A percentile compares a stretch with the other conserved stretches of the same genome.
phyloP scores from a whole-genome alignment of 805 yeast species.

The Starmerella stellata region DNA sequence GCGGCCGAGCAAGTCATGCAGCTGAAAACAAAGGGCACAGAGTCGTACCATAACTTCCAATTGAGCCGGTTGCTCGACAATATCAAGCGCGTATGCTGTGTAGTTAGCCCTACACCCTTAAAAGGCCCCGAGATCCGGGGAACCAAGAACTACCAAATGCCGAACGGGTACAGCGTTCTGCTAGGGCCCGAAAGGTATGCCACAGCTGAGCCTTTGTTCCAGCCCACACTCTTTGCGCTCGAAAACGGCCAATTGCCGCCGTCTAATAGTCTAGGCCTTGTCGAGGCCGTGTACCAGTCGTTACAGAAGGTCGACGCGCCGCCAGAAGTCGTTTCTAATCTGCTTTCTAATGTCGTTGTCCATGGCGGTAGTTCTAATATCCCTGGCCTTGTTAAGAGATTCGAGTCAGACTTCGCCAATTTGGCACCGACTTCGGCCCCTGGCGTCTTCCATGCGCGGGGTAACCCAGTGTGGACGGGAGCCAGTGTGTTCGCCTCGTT shows the following conservation, averaged over 20 bases:
- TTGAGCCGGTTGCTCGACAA: constrained; percentile 43
- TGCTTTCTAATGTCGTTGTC: constrained; percentile 72
- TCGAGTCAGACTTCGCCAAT: constrained; percentile 49
- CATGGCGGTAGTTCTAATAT: constrained; percentile 70
- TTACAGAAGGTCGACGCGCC: constrained; percentile 33
- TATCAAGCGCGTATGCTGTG: constrained; percentile 41
- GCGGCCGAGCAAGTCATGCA: constrained; percentile 1
- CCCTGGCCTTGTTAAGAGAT: constrained; percentile 62
- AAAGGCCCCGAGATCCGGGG: constrained; percentile 22
- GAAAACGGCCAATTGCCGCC: constrained; percentile 24
- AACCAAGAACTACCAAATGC: constrained; percentile 43
- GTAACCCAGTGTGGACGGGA: constrained; percentile 76
- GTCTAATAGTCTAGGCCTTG: constrained; percentile 33
- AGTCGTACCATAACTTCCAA: constrained; percentile 39
- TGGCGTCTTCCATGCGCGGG: constrained; percentile 42
- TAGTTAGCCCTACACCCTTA: constrained; percentile 10
- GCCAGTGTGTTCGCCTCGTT: constrained; percentile 74
- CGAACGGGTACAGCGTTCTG: constrained; percentile 33
- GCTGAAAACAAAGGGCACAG: constrained; percentile 8
- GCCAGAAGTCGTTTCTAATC: constrained; percentile 48
- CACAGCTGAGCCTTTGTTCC: constrained; percentile 51
- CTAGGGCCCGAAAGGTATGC: constrained; percentile 37
- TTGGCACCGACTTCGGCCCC: constrained; percentile 45
- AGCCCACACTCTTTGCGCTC: constrained; percentile 37
- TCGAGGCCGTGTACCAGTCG: constrained; percentile 30